These are phyloP conservation scores for Penicillium sp. DNA, from an alignment of 2,329 filamentous ascomycete genomes.

Conservation along the genomic window DNA sequence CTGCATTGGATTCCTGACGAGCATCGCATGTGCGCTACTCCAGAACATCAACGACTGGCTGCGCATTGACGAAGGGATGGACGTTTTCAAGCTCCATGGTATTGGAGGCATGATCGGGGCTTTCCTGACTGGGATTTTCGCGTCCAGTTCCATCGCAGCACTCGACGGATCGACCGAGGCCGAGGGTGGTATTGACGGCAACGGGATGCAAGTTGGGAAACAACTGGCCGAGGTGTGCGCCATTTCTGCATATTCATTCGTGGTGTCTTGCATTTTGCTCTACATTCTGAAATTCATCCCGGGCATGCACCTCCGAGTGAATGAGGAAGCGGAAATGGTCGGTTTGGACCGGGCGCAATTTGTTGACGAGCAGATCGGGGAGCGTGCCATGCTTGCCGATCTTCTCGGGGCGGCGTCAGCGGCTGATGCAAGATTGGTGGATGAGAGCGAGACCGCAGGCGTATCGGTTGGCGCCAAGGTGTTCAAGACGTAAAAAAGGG, in stretches of 20 bases:
- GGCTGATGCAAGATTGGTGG: slow-evolving; percentile 11
- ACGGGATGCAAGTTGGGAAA: slow-evolving; percentile 55
- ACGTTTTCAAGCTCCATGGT: slow-evolving; percentile 60
- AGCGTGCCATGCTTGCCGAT: slow-evolving; percentile 44
- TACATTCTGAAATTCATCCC: slow-evolving; percentile 55
- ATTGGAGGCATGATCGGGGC: slow-evolving; percentile 58
- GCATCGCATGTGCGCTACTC: slow-evolving; percentile 49
- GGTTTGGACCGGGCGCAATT: slow-evolving; percentile 57
- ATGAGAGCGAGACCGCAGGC: not conserved
- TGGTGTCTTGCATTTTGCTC: slow-evolving; percentile 52
- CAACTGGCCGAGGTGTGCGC: slow-evolving; percentile 57
- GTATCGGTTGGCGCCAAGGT: slow-evolving; percentile 4
- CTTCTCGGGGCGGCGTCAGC: slow-evolving; percentile 11
- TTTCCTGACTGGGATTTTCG: slow-evolving; percentile 59
- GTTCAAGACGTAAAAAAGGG: slow-evolving; percentile 3
- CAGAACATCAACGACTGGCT: slow-evolving; percentile 55
- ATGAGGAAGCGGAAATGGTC: slow-evolving; percentile 55
- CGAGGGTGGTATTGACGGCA: slow-evolving; percentile 54
- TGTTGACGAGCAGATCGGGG: slow-evolving; percentile 56
- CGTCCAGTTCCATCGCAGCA: slow-evolving; percentile 40
- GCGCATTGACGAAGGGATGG: slow-evolving; percentile 57
- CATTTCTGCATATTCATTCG: slow-evolving; percentile 54
- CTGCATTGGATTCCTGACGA: slow-evolving; percentile 55
- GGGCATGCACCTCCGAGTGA: slow-evolving; percentile 53
- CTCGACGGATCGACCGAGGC: slow-evolving; percentile 51